A percentile compares a stretch with the other conserved stretches of the same genome.
Conservation (phyloP, 331 rosid species). For the Quercus tomentella region DNA sequence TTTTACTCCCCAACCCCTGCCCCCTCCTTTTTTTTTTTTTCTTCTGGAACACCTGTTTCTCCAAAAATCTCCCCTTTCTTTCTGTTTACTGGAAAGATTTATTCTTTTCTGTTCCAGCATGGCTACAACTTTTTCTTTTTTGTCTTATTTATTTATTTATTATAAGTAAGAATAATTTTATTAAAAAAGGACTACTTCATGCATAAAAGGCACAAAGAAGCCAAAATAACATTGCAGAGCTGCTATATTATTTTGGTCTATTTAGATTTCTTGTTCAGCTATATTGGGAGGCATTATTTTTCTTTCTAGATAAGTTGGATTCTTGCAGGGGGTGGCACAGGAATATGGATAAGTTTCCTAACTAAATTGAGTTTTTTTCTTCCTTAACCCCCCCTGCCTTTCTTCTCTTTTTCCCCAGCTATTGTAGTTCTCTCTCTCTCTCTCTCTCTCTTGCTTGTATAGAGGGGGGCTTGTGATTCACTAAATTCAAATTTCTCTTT, state of each 20-base stretch:
- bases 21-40: neutral
- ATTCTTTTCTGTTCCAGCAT: neutral
- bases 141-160: no score
- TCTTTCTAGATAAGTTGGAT: neutral
- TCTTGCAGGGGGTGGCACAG: neutral
- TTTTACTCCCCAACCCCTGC: neutral
- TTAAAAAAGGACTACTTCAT: no score
- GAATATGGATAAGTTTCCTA: neutral
- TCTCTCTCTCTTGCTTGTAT: no score
- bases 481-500: neutral
- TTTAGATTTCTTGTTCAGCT: neutral
- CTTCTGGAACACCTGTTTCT: neutral
- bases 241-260: neutral
- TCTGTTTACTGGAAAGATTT: neutral
- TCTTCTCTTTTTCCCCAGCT: neutral
- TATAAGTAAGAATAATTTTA: no score
- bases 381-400: neutral
- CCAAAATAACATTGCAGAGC: neutral
- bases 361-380: neutral
- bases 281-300: neutral
- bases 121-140: neutral
- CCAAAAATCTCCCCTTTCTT: neutral
- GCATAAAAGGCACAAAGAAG: no score
- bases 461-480: no score
- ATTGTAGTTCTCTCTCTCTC: neutral